Percentiles rank a stretch among this genome's conserved stretches.
Conservation (phyloP, 179 eudicot species). For the Spergularia azorica region DNA sequence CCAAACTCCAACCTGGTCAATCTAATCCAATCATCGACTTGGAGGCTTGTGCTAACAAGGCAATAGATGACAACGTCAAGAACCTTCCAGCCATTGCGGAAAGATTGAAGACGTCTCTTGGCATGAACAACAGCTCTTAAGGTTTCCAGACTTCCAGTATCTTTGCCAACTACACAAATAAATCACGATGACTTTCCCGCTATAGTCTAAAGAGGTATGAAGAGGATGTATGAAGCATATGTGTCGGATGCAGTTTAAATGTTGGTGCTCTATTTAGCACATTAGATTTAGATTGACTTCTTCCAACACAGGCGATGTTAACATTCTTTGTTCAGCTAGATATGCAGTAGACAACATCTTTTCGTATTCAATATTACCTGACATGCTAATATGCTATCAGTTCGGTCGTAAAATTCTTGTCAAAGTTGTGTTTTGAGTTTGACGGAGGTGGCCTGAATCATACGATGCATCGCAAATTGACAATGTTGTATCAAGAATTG, state of each 20-base stretch:
- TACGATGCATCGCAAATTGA: too few relatives aligned
- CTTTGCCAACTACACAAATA: slow-evolving; percentile 6
- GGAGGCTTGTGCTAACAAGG: slow-evolving; percentile 72
- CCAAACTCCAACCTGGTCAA: slow-evolving; percentile 61
- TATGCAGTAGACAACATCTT: neutral
- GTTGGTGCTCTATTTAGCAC: neutral
- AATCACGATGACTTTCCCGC: neutral
- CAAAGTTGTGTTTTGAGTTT: too few relatives aligned
- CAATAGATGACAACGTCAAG: slow-evolving; percentile 69
- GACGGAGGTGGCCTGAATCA: too few relatives aligned
- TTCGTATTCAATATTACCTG: neutral
- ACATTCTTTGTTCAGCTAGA: neutral
- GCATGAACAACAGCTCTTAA: slow-evolving; percentile 38
- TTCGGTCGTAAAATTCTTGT: too few relatives aligned
- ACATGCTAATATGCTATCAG: too few relatives aligned
- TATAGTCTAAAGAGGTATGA: slow-evolving; percentile 3
- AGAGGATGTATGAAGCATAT: slow-evolving; percentile 12
- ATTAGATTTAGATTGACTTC: neutral
- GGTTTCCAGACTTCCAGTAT: neutral
- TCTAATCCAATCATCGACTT: slow-evolving; percentile 56
- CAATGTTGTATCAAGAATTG: too few relatives aligned
- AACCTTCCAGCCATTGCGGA: slow-evolving; percentile 62
- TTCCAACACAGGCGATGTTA: neutral
- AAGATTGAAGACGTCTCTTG: slow-evolving; percentile 61
- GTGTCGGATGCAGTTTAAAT: neutral